These are phyloP conservation scores for Rhodosporidiobolus sp. DNA, from an alignment of 768 basidiomycete species.

Conservation along the genomic window DNA sequence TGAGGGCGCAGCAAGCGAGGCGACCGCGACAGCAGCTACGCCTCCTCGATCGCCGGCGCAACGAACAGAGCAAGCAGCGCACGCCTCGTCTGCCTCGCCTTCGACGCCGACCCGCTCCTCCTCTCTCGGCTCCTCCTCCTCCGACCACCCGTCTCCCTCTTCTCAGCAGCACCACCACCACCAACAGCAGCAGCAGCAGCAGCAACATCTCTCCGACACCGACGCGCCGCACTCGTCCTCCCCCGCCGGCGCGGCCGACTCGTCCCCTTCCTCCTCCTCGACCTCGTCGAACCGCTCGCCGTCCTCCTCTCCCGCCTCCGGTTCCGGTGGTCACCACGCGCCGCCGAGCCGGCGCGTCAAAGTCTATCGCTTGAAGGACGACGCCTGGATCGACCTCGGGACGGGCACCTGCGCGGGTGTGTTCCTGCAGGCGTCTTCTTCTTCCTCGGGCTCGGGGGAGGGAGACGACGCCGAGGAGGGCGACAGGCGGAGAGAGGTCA, in stretches of 20 bases:
- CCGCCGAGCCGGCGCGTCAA: slow-evolving; percentile 48
- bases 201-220: not conserved
- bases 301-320: not conserved
- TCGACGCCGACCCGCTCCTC: not conserved
- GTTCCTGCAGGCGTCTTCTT: slow-evolving; percentile 7
- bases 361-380: slow-evolving; percentile 91
- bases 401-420: slow-evolving; percentile 77
- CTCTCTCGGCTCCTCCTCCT: not conserved
- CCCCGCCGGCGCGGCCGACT: not conserved
- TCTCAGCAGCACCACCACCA: too few species aligned
- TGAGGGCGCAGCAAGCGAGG: not conserved
- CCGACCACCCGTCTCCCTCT: not conserved
- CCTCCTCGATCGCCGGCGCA: not conserved
- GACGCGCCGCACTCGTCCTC: slow-evolving; percentile 1
- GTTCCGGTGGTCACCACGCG: too few species aligned
- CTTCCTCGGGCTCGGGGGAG: slow-evolving; percentile 55
- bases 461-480: slow-evolving; percentile 85
- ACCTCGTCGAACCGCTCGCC: not conserved
- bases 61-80: not conserved
- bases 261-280: slow-evolving; percentile 3
- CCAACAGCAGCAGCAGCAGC: not conserved
- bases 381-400: slow-evolving; percentile 91
- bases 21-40: not conserved
- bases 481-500: slow-evolving; percentile 40
- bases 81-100: not conserved